Base-by-base conservation (phyloP, 2,329 filamentous ascomycete genomes). In the Nemania abortiva region DNA sequence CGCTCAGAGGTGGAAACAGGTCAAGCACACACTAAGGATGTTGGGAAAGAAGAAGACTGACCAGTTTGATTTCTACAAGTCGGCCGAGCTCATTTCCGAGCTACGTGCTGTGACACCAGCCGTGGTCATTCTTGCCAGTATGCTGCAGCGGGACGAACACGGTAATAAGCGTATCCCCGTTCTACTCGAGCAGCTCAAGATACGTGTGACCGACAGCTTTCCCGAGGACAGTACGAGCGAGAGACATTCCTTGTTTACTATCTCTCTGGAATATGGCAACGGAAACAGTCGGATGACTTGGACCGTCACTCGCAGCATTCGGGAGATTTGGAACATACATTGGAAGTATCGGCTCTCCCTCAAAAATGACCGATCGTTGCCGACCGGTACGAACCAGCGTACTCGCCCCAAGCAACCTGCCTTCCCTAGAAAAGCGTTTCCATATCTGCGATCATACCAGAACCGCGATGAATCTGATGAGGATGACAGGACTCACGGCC, bases 121-220 rank as follows among this genome's bases (percentile, higher is more conserved):
- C 27, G 96, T 95, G 22, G 84, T 99, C 67, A 97, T 99, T 81
- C 84, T 99, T 61, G 96, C 96, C 7, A 98, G 95, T 77, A 98
- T 98, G 93, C 96, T 98, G 75, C 96, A 98, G 82, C 89, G 96
- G 66, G 96, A 99, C 75, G 96, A 99, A 81, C 93, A 98, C 75
- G 94, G 95, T 57, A 96, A 97, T 81, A 96, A 93, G 82, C 90
- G 95, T 68, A 97, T 99, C 66, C 96, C 96, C 0, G 94, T 99
- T 62, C 88, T 99, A 3, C 87, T 99, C 6, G 96, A 99, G 80
- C 96, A 99, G 82, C 86, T 99, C 68, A 97, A 97, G 79, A 87
- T 99, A 68, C 90, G 88, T 66, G 92, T 99, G 68, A 91, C 90
- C 9, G 93, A 98, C 76, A 97, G 94, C 75, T 84, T 85, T 11